Evolutionary conservation across 2,329 filamentous ascomycete species (phyloP), one percentile per base, ranked within the genome.

Genomic region (Helicocarpus griseus): DNA sequence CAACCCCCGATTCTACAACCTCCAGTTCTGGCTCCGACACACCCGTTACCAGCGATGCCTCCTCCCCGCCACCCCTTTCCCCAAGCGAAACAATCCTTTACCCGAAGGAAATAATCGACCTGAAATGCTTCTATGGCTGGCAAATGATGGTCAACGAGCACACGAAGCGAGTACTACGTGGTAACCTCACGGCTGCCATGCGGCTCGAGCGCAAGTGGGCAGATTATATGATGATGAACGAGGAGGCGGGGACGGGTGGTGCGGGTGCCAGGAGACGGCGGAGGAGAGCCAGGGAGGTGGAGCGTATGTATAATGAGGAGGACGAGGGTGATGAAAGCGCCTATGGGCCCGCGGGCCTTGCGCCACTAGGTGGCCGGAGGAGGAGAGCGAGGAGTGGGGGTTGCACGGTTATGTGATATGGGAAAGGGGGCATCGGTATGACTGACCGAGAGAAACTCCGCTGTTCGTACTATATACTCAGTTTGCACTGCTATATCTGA

Each of bases 81-180:
- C 54, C 58, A 4, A 60, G 56, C 28, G 59, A 59, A 26, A 59
- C 61, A 0, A 63, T 76, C 8, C 78, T 78, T 0, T 90, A 84
- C 60, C 87, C 89, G 0, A 80, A 81, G 1, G 85, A 95, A 64
- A 81, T 94, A 52, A 89, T 97, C 54, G 77, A 82, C 5, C 77
- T 97, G 40, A 96, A 95, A 68, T 95, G 89, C 69, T 97, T 91
- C 73, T 95, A 95, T 66, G 89, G 86, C 39, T 96, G 88, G 81
- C 91, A 97, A 70, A 87, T 88, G 71, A 96, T 89, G 0, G 89
- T 96, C 4, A 86, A 96, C 58, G 89, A 96, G 66, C 91, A 97
- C 68, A 89, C 83, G 49, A 91, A 90, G 71, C 81, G 90, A 3
- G 87, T 96, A 0, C 68, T 95, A 48, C 76, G 80, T 4, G 88